Conservation (phyloP, 208 protist species). For the Leishmania major region DNA sequence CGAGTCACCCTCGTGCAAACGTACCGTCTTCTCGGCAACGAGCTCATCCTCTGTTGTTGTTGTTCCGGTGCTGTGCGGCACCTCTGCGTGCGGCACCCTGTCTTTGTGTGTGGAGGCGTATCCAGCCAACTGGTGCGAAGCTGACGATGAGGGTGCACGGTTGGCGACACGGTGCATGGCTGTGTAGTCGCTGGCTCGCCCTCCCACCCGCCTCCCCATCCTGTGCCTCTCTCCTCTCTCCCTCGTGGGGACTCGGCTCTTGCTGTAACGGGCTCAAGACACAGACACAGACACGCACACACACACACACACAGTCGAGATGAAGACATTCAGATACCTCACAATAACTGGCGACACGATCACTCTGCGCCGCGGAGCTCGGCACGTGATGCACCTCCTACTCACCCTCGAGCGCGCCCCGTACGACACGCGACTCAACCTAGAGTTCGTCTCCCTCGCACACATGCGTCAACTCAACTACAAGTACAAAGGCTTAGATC, state of each 20-base stretch:
- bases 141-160: background rate
- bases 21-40: background rate
- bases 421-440: constrained; percentile 42
- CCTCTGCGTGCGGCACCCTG: background rate
- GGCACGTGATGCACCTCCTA: constrained; percentile 38
- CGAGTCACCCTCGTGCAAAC: background rate
- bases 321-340: constrained; percentile 38
- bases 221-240: background rate
- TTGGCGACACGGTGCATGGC: background rate
- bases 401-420: constrained; percentile 50
- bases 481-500: constrained; percentile 40
- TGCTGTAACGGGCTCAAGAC: background rate
- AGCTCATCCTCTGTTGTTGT: no score
- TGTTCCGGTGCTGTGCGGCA: background rate
- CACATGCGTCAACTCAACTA: constrained; percentile 69
- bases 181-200: background rate
- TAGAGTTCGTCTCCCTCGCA: constrained; percentile 44
- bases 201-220: background rate
- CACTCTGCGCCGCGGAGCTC: constrained; percentile 28
- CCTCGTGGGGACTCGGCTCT: background rate
- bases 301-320: background rate
- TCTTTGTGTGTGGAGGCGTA: background rate
- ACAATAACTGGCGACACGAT: constrained; percentile 44
- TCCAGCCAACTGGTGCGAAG: background rate
- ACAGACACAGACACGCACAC: background rate